Evolutionary conservation across 208 protist genomes (phyloP), one percentile per base, ranked within the genome.

Genomic region (Strigomonas galati): DNA sequence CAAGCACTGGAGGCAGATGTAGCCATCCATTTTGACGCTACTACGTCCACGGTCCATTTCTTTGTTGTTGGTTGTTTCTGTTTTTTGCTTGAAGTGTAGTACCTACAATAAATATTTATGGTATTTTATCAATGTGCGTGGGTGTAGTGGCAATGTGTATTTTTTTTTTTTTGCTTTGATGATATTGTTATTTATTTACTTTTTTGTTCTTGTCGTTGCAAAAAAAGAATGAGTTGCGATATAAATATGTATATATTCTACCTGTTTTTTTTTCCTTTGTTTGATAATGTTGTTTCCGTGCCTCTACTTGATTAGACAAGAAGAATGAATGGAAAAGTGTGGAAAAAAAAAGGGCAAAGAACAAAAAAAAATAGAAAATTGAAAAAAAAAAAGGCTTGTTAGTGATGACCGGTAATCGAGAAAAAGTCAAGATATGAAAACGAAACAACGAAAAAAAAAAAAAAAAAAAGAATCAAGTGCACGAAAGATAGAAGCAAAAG

Each of bases 1-100:
- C 19, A 69, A 62, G 68, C 86, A 92, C 51, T 80, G 79, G 30
- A 92, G 71, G 59, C 83, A 78, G 27, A 89, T 67, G 65, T 87
- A 72, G 0, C 78, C 72, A 35, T 78, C 73, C 52, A 85, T 79
- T 57, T 81, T 84, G 14, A 92, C 65, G 9, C 72, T 72, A 14
- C 72, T 61, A 19, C 74, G 79, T 30, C 64, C 81, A 55, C 82
- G 82, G 40, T 87, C 80, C 81, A 89, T 89, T 43, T 52, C 10
- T 62, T 62, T 3, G 7, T 54, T 28, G 2, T 54, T 54, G 2
- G 49, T 54, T 54, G 24, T 27, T 54, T 2, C 12, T 54, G 24
- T 54, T 54, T 28, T 54, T 37, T 37, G 9, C 6, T 37, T 9
- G 9, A 37, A 2, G 32, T 37, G 2, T 37, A 37, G 32, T 37